A percentile compares a stretch with the other conserved stretches of the same genome.
These are phyloP conservation scores for Ascosphaera aggregata DNA, from an alignment of 2,329 filamentous ascomycete genomes.

Conservation along the genomic window DNA sequence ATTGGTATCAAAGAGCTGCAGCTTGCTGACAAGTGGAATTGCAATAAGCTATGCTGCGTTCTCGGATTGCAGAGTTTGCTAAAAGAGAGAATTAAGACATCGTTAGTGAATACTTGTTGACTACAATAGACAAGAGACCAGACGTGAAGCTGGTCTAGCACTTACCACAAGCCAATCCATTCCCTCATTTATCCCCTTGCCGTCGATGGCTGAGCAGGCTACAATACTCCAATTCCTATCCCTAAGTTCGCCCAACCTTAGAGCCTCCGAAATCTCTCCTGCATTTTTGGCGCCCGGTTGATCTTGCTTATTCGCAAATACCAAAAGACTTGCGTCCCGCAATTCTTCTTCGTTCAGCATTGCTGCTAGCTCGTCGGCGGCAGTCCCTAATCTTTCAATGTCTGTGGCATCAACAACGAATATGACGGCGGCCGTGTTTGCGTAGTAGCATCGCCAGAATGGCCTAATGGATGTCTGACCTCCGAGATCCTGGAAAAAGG, in stretches of 20 bases:
- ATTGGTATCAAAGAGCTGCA: too few relatives aligned
- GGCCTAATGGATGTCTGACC: constrained; percentile 99
- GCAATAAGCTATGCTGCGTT: too few relatives aligned
- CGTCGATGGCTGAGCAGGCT: constrained; percentile 88
- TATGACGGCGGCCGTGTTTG: constrained; percentile 98
- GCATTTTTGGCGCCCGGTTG: constrained; percentile 86
- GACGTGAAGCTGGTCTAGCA: constrained; percentile 6
- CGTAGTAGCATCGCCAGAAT: constrained; percentile 99
- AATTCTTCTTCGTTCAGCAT: constrained; percentile 99
- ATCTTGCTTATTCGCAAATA: constrained; percentile 99
- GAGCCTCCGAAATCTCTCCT: constrained; percentile 83
- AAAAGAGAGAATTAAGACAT: too few relatives aligned
- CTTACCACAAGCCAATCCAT: constrained; percentile 97
- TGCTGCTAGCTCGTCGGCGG: constrained; percentile 83
- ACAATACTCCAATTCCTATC: constrained; percentile 99
- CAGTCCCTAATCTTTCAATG: constrained; percentile 93
- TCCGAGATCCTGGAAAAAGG: too few relatives aligned
- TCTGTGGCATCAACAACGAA: constrained; percentile 99
- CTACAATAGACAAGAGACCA: not conserved
- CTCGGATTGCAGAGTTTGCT: too few relatives aligned
- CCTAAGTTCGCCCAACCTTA: constrained; percentile 72
- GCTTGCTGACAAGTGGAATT: too few relatives aligned
- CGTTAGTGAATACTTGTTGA: too few relatives aligned
- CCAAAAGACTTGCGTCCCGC: constrained; percentile 83
- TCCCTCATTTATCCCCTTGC: constrained; percentile 79